These are phyloP conservation scores for Fusarium haematococcum DNA, from an alignment of 2,329 filamentous ascomycete species.

Conservation along the genomic window DNA sequence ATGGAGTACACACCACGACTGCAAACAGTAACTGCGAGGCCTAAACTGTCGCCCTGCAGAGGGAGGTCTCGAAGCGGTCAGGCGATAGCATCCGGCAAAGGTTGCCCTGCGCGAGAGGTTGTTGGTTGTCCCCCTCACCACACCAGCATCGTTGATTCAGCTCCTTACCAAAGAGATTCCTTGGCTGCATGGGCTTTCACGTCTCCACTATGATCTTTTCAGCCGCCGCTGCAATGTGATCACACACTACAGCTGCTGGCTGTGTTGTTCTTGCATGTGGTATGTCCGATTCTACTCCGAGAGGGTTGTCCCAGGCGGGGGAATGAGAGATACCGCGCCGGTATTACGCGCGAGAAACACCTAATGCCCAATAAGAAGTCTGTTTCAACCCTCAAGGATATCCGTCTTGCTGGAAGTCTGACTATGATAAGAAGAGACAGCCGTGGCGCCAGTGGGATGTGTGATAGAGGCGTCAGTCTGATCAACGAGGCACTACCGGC, in stretches of 20 bases:
- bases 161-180: background rate
- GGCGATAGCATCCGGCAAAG: background rate
- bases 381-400: background rate
- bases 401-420: background rate
- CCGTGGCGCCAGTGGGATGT: background rate
- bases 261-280: background rate
- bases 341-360: background rate
- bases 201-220: background rate
- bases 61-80: background rate
- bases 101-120: background rate
- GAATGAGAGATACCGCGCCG: background rate
- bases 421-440: background rate
- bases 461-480: background rate
- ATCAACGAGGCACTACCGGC: background rate
- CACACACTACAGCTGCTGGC: background rate
- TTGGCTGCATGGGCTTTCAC: background rate
- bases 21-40: background rate
- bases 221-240: background rate
- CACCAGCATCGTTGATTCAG: background rate
- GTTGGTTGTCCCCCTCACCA: background rate
- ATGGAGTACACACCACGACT: slow-evolving; percentile 2
- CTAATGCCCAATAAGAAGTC: background rate
- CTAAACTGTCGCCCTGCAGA: background rate
- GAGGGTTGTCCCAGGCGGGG: background rate
- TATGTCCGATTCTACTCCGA: background rate